These are phyloP conservation scores for Collybiopsis luxurians DNA, from an alignment of 768 basidiomycete species.

Conservation along the genomic window DNA sequence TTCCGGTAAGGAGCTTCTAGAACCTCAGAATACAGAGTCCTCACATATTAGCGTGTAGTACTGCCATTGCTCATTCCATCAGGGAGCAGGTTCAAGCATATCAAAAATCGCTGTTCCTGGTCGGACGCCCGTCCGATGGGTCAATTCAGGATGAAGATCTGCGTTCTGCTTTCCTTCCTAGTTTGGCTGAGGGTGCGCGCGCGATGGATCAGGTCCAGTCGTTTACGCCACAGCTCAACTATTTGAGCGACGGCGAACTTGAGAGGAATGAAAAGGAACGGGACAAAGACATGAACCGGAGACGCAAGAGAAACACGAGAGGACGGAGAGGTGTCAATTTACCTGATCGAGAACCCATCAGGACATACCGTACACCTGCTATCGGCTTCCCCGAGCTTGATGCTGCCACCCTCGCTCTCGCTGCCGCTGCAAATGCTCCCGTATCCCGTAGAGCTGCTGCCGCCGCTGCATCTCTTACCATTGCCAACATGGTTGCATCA, in stretches of 20 bases:
- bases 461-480: constrained; percentile 77
- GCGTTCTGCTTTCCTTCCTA: constrained; percentile 83
- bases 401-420: constrained; percentile 64
- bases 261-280: constrained; percentile 88
- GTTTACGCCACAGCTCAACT: constrained; percentile 88
- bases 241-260: constrained; percentile 85
- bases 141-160: constrained; percentile 89
- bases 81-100: constrained; percentile 93
- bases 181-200: constrained; percentile 68
- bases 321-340: constrained; percentile 76
- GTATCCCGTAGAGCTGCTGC: constrained; percentile 83
- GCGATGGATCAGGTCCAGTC: constrained; percentile 72
- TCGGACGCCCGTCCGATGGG: constrained; percentile 85
- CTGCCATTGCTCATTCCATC: constrained; percentile 93
- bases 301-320: constrained; percentile 82
- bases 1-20: constrained; percentile 67
- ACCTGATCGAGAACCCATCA: constrained; percentile 89
- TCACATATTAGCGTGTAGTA: constrained; percentile 44
- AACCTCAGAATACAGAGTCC: neutral
- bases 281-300: constrained; percentile 88
- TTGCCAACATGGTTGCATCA: constrained; percentile 89
- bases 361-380: constrained; percentile 89
- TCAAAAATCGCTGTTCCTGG: constrained; percentile 87
- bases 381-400: constrained; percentile 82
- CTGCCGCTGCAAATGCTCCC: constrained; percentile 62